Evolutionary conservation across 768 basidiomycete species (phyloP), one percentile per base, ranked within the genome.

Genomic region (Butyriboletus loyo): DNA sequence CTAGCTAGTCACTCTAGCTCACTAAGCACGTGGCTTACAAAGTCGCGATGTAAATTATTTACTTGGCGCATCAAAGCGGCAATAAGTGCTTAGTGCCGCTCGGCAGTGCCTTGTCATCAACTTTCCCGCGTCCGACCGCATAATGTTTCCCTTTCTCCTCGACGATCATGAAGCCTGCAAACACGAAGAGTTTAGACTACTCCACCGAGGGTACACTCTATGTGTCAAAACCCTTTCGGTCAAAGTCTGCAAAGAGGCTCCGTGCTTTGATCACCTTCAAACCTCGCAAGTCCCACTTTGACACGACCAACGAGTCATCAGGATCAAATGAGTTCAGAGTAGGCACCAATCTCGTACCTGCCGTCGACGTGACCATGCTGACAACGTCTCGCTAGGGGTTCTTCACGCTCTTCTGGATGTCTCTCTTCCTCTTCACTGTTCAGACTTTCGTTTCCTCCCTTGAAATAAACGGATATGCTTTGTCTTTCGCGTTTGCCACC

Each of bases 351-450:
- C 43, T 27, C 40, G 46, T 52, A 35, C 56, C 39, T 48, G 53
- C 21, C 25, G n/a, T 34, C 22, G 25, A 45, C 41, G 13, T 27
- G 39, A 17, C 46, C 27, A 50, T 41, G 14, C 38, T 60, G n/a
- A 61, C 43, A 19, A 19, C 28, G 9, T 45, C 50, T 52, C 31
- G 0, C 22, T 60, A 89, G 86, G 96, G 96, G 1, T 98, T 98
- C 75, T 98, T 93, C 71, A 83, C 89, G 4, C 79, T 98, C 45
- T 98, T 98, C 73, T 98, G 97, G 85, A 84, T 90, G 50, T 86
- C 86, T 21, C 82, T 95, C 58, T 93, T 90, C 61, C 79, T 96
- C 45, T 85, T 92, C 64, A 81, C 86, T 11, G 66, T 93, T 36
- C 79, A 86, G 59, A 89, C 89, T 4, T 92, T 90, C 69, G 74